phyloP scores from a whole-genome alignment of 345 rosid species.

The Reutealis trisperma region DNA sequence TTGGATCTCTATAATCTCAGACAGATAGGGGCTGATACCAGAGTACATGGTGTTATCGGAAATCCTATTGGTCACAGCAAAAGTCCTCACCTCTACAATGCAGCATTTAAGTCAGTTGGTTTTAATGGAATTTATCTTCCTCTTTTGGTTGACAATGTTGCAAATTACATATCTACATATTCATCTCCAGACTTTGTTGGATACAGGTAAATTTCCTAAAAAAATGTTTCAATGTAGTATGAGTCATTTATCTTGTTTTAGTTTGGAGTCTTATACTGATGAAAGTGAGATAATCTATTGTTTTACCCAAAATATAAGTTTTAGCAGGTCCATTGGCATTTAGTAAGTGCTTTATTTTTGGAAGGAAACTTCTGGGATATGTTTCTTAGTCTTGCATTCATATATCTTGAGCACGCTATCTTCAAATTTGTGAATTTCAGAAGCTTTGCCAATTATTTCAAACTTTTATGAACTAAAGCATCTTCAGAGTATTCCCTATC shows the following conservation, averaged over 20 bases:
- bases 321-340: not conserved
- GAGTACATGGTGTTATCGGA: conserved; percentile 66
- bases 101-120: conserved; percentile 48
- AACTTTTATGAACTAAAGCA: not conserved
- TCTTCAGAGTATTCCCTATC: no score
- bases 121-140: conserved; percentile 62
- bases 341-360: not conserved
- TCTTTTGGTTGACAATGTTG: conserved; percentile 52
- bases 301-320: not conserved
- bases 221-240: not conserved
- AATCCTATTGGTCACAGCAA: conserved; percentile 70
- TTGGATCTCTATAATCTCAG: conserved; percentile 54
- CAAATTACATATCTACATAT: conserved; percentile 45
- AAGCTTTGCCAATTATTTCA: not conserved
- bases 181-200: conserved; percentile 57
- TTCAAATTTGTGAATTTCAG: not conserved
- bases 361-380: no score
- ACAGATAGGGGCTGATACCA: conserved; percentile 54
- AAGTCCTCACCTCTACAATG: conserved; percentile 58
- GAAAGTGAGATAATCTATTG: not conserved
- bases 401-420: no score
- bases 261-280: not conserved
- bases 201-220: conserved; percentile 46
- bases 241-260: not conserved
- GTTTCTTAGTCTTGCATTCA: no score